phyloP scores from a whole-genome alignment of 2,329 filamentous ascomycete species.

The Pseudocercospora musae region DNA sequence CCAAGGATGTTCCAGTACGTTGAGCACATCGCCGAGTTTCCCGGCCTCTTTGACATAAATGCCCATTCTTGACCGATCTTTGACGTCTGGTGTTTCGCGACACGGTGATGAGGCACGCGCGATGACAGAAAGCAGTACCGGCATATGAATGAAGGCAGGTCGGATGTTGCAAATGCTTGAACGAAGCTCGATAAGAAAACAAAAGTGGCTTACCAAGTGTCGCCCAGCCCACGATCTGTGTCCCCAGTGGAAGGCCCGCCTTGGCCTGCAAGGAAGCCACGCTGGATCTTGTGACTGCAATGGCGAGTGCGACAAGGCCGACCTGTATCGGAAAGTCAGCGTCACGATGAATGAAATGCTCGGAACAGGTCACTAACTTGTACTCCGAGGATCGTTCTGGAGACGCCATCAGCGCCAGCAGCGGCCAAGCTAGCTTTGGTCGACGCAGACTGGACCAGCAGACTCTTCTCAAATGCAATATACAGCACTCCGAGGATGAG shows the following conservation, averaged over 20 bases:
- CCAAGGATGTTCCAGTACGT: slow-evolving; percentile 17
- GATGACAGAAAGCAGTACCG: background rate
- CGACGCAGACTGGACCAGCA: slow-evolving; percentile 45
- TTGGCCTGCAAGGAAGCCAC: slow-evolving; percentile 81
- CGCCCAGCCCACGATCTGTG: slow-evolving; percentile 81
- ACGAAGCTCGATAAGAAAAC: background rate
- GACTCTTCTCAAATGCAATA: slow-evolving; percentile 70
- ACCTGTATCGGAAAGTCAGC: slow-evolving; percentile 45
- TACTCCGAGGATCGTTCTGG: slow-evolving; percentile 61
- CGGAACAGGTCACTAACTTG: slow-evolving; percentile 44
- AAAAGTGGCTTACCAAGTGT: slow-evolving; percentile 58
- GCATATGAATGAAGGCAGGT: background rate
- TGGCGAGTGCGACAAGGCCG: slow-evolving; percentile 74
- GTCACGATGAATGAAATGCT: slow-evolving; percentile 37
- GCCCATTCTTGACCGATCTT: slow-evolving; percentile 3
- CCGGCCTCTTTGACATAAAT: slow-evolving; percentile 10
- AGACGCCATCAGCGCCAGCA: slow-evolving; percentile 45
- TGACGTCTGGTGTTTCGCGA: background rate
- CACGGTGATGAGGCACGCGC: background rate
- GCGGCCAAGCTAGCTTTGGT: slow-evolving; percentile 31
- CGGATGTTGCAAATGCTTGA: background rate
- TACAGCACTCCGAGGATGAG: slow-evolving; percentile 71
- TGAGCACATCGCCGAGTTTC: slow-evolving; percentile 16
- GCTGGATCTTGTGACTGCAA: slow-evolving; percentile 83
- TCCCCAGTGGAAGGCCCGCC: slow-evolving; percentile 78